Evolutionary conservation across 768 basidiomycete genomes (phyloP), one percentile per base, ranked within the genome.

Genomic region (Hydnomerulius pinastri): DNA sequence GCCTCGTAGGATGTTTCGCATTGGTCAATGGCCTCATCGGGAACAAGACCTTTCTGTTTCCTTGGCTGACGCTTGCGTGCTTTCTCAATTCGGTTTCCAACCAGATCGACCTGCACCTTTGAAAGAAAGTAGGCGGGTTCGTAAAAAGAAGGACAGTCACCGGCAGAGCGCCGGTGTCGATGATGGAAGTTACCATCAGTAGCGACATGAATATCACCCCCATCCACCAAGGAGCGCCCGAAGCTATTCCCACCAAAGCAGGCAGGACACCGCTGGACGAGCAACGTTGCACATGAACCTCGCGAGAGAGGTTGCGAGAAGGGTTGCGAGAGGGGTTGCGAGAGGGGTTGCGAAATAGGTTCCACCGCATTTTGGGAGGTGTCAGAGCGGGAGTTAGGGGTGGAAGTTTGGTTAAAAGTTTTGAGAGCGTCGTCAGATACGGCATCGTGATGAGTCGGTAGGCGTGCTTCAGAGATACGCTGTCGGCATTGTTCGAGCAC

Each of bases 131-230:
- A 69, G 4, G 50, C 33, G 0, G 70, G 66, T 0, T 70, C 53
- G 23, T 73, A 68, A 21, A 71, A 71, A 4, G 41, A 20, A 0
- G 70, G 66, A 23, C 67, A 61, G 37, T 74, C 62, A 4, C 71
- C 71, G 0, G 63, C 67, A 4, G 50, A 42, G 1, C 42, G 17
- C 2, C 60, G 42, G 45, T 78, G 74, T 0, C 63, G 54, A 46
- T 77, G 71, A 40, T 72, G 68, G 50, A 76, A 75, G 32, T 73
- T 74, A 0, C 71, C 71, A 59, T 76, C 73, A 0, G 61, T 58
- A 0, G 63, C 63, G 1, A 76, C 53, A 32, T 74, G 72, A 8
- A 75, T 58, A 46, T 76, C 71, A 2, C 62, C 67, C 0, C 75
- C 71, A 5, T 46, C 20, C 11, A 17, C 4, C 2, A 55, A 35